A percentile compares a stretch with the other conserved stretches of the same genome.
phyloP scores from a whole-genome alignment of 345 rosid genomes.

The Eucalyptus tenuipes region DNA sequence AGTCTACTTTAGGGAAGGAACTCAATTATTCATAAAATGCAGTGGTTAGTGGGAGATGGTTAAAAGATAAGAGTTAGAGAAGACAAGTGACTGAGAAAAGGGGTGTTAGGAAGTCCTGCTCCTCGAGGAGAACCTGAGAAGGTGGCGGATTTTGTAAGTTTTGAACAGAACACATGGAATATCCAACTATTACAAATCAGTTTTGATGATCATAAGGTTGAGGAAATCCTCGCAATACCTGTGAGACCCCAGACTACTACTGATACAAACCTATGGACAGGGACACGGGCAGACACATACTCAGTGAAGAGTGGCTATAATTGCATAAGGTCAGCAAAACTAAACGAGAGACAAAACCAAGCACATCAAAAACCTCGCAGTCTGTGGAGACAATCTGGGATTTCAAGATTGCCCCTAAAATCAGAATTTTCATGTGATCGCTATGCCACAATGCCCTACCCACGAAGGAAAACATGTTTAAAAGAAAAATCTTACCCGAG shows the following conservation, averaged over 20 bases:
- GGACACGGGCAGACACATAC: fast-evolving
- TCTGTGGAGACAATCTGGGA: background rate
- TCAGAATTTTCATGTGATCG: background rate
- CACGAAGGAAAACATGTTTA: too few relatives aligned
- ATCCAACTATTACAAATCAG: too few relatives aligned
- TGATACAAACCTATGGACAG: too few relatives aligned
- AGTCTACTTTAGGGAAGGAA: fast-evolving
- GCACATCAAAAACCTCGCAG: background rate
- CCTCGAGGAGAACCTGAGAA: too few relatives aligned
- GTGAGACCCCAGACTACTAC: too few relatives aligned
- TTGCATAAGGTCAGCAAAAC: background rate
- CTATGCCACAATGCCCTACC: background rate
- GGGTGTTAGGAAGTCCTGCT: too few relatives aligned
- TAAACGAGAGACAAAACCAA: background rate
- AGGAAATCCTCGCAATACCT: background rate
- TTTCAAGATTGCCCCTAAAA: background rate
- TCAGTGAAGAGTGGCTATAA: too few relatives aligned
- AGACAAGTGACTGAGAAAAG: too few relatives aligned
- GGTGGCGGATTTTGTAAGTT: too few relatives aligned
- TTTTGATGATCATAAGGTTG: fast-evolving
- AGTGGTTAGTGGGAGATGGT: fast-evolving
- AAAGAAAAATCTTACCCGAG: too few relatives aligned
- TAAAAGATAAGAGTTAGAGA: too few relatives aligned
- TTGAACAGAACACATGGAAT: background rate
- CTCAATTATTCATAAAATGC: too few relatives aligned